phyloP scores from a whole-genome alignment of 1,139 yeast species.

The Lizanozyma gosingica region DNA sequence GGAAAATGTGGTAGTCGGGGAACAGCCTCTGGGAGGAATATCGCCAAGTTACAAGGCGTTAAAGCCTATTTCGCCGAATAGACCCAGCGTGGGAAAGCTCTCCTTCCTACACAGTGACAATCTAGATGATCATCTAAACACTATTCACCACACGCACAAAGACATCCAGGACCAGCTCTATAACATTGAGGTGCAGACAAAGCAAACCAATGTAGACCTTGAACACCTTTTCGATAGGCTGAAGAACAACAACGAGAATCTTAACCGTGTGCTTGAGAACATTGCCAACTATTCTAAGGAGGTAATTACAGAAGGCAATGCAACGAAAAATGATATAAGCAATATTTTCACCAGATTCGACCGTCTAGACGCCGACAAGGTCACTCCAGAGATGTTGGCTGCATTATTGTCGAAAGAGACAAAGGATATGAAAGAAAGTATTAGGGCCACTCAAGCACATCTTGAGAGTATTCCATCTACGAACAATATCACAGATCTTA shows the following conservation, averaged over 20 bases:
- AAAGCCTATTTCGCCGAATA: conserved; percentile 22
- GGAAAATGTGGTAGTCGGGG: conserved; percentile 4
- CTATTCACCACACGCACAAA: conserved; percentile 19
- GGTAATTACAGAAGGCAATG: conserved; percentile 29
- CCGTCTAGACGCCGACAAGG: no score
- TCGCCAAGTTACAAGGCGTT: conserved; percentile 9
- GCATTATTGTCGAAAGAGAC: background rate
- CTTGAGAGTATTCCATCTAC: no score
- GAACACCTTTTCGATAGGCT: conserved; percentile 29
- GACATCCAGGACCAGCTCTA: conserved; percentile 23
- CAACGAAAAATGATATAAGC: conserved; percentile 24
- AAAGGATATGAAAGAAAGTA: conserved; percentile 1
- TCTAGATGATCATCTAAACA: conserved; percentile 23
- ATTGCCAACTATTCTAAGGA: conserved; percentile 26
- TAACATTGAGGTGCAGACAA: conserved; percentile 24
- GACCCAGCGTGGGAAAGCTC: conserved; percentile 15
- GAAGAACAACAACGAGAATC: conserved; percentile 31
- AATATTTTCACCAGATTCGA: conserved; percentile 15
- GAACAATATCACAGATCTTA: no score
- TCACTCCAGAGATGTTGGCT: no score
- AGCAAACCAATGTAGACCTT: conserved; percentile 28
- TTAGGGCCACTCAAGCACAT: no score
- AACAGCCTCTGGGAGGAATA: no score
- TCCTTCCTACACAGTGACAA: conserved; percentile 22
- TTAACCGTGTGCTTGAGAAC: conserved; percentile 12